Evolutionary conservation across 2,329 filamentous ascomycete species (phyloP).

Genomic region (Xylariaceae sp.): DNA sequence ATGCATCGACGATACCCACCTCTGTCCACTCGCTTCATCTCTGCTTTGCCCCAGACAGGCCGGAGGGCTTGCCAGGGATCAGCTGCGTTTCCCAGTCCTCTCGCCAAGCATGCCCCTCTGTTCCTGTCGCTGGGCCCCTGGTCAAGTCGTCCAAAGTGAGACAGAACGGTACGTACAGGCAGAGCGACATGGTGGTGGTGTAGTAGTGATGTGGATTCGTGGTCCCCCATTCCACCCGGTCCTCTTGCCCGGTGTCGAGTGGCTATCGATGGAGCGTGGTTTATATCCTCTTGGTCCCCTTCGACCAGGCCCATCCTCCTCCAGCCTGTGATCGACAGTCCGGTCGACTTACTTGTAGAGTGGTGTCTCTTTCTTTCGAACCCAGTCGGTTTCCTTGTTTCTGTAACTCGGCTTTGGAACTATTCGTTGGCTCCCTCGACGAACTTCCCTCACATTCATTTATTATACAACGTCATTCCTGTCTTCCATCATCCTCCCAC

Average conservation of each 20-base stretch:
- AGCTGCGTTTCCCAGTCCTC: constrained; percentile 20
- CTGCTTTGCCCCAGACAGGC: constrained; percentile 44
- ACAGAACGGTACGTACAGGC: constrained; percentile 40
- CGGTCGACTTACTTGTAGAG: constrained; percentile 30
- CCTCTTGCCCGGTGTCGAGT: constrained; percentile 37
- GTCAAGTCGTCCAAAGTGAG: constrained; percentile 47
- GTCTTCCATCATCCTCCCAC: constrained; percentile 18
- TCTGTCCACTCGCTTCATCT: constrained; percentile 36
- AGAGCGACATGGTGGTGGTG: constrained; percentile 3
- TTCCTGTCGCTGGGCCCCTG: constrained; percentile 36
- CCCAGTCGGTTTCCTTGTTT: constrained; percentile 35
- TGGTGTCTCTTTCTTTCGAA: constrained; percentile 33
- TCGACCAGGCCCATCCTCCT: constrained; percentile 32
- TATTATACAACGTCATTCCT: constrained; percentile 28
- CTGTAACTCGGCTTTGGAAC: constrained; percentile 34
- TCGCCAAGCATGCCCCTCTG: constrained; percentile 26
- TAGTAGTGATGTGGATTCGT: constrained; percentile 27
- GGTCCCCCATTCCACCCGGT: constrained; percentile 36
- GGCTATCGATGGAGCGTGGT: constrained; percentile 36
- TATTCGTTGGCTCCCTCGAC: constrained; percentile 26
- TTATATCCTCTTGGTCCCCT: constrained; percentile 35
- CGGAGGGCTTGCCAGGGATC: constrained; percentile 29
- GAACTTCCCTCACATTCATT: constrained; percentile 35
- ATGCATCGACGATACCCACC: constrained; percentile 19
- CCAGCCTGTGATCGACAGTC: constrained; percentile 36